phyloP scores from a whole-genome alignment of 371 early-diverging fungal species.

The Catenaria anguillulae region DNA sequence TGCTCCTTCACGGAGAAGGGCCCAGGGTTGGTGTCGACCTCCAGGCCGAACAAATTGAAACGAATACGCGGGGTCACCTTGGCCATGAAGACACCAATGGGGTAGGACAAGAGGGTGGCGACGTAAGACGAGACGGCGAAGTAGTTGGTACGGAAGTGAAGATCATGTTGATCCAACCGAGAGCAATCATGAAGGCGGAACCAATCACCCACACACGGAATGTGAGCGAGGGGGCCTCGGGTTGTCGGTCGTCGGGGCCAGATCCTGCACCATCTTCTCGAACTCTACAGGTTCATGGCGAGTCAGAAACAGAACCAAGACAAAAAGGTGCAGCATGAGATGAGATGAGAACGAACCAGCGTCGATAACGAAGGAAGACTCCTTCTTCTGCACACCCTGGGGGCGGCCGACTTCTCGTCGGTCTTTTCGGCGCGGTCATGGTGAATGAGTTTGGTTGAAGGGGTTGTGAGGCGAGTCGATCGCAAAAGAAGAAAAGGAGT shows the following conservation, averaged over 20 bases:
- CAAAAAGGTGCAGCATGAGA: too few species aligned
- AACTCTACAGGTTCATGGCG: too few species aligned
- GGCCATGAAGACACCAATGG: conserved; percentile 48
- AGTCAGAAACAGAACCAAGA: too few species aligned
- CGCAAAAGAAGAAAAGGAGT: too few species aligned
- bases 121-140: conserved; percentile 32
- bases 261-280: background rate
- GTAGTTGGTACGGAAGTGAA: conserved; percentile 52
- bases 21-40: conserved; percentile 43
- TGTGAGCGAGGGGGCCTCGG: conserved; percentile 50
- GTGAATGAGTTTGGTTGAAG: background rate
- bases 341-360: too few species aligned
- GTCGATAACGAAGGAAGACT: background rate
- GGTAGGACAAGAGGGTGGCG: conserved; percentile 45
- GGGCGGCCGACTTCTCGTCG: background rate
- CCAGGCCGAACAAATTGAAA: conserved; percentile 21
- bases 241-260: conserved; percentile 13
- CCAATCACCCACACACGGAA: conserved; percentile 59
- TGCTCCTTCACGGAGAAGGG: conserved; percentile 80
- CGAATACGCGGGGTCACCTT: conserved; percentile 27
- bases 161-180: conserved; percentile 59
- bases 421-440: background rate
- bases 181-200: conserved; percentile 34
- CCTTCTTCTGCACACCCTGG: background rate
- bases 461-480: too few species aligned